These are phyloP conservation scores for Chenopodium formosanum DNA, from an alignment of 148 eudicot species.

Conservation along the genomic window DNA sequence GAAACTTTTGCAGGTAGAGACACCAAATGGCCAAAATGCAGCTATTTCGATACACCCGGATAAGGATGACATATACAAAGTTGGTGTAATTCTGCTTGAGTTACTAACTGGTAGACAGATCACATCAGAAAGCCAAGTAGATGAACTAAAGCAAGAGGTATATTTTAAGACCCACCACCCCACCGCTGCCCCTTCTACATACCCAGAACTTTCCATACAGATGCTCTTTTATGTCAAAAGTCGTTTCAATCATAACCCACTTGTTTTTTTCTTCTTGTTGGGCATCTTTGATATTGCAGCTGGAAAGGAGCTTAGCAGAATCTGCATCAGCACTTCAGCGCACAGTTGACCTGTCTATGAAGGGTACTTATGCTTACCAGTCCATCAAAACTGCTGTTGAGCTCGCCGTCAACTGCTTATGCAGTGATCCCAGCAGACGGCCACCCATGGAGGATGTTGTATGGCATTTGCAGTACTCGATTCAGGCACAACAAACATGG, in stretches of 20 bases:
- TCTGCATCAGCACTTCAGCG: slow-evolving; percentile 64
- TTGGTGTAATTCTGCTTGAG: slow-evolving; percentile 72
- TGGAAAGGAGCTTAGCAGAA: slow-evolving; percentile 70
- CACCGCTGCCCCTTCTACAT: not conserved
- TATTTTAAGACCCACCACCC: slow-evolving; percentile 10
- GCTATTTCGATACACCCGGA: slow-evolving; percentile 41
- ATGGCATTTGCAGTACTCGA: slow-evolving; percentile 92
- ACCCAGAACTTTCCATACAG: not conserved
- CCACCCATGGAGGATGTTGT: slow-evolving; percentile 87
- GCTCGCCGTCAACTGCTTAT: slow-evolving; percentile 63
- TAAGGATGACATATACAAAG: slow-evolving; percentile 69
- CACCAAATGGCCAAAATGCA: slow-evolving; percentile 36
- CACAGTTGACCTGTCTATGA: slow-evolving; percentile 53
- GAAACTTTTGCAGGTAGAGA: slow-evolving; percentile 39
- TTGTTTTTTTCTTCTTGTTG: not conserved
- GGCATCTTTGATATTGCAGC: slow-evolving; percentile 43
- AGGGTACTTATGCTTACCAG: slow-evolving; percentile 79
- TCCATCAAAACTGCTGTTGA: slow-evolving; percentile 70
- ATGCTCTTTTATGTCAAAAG: slow-evolving; percentile 11
- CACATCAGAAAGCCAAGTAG: slow-evolving; percentile 52
- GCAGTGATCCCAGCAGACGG: slow-evolving; percentile 52
- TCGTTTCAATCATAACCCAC: slow-evolving; percentile 2
- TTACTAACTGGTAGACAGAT: slow-evolving; percentile 71
- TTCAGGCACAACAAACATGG: slow-evolving; percentile 96
- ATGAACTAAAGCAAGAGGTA: slow-evolving; percentile 68